Conservation (phyloP, 108 stramenopile species). For the Ochromonas danica region DNA sequence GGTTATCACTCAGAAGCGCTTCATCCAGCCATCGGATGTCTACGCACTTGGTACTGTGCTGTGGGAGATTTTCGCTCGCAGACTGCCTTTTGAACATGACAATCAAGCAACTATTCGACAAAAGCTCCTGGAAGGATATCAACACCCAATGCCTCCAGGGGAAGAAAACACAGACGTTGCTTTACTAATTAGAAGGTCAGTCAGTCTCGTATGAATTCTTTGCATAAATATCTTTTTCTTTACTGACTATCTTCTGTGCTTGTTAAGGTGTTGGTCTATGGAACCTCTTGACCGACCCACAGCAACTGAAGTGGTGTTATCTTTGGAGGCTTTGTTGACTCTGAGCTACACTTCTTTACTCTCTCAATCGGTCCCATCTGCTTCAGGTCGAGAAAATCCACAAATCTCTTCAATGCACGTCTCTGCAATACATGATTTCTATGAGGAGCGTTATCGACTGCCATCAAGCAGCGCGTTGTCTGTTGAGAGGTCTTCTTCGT, state of each 20-base stretch:
- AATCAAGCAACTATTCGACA: slow-evolving; percentile 17
- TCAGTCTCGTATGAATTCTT: too few species aligned
- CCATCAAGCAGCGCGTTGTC: too few species aligned
- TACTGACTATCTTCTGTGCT: too few species aligned
- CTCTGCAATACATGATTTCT: too few species aligned
- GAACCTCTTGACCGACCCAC: neutral
- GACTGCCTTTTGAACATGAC: neutral
- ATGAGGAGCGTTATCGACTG: too few species aligned
- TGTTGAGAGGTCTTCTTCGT: too few species aligned
- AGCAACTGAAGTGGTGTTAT: neutral
- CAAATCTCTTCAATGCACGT: too few species aligned
- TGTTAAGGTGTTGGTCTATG: neutral
- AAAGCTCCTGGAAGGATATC: neutral
- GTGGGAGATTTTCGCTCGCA: slow-evolving; percentile 21
- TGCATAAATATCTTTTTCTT: too few species aligned
- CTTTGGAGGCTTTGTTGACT: too few species aligned
- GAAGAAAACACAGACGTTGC: neutral
- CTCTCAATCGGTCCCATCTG: too few species aligned
- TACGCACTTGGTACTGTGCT: slow-evolving; percentile 18
- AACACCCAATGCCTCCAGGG: neutral
- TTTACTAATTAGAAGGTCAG: neutral
- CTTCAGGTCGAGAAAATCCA: too few species aligned
- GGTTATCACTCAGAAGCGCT: neutral
- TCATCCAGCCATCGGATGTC: slow-evolving; percentile 33
- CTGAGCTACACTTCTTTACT: too few species aligned